These are phyloP conservation scores for Mortierella sp. DNA, from an alignment of 371 early-diverging fungal species.

Conservation along the genomic window DNA sequence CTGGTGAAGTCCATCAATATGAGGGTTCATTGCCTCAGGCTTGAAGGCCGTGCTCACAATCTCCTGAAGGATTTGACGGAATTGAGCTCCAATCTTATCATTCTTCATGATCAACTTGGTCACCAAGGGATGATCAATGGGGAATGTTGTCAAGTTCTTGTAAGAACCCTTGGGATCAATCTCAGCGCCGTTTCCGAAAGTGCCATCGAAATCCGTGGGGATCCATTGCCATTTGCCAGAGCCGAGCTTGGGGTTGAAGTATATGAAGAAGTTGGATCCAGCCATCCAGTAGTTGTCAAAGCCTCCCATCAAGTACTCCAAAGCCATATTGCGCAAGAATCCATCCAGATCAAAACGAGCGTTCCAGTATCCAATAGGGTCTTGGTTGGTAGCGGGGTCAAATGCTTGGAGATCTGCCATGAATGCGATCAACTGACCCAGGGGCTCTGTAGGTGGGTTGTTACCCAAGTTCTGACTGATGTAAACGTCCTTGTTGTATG, in stretches of 20 bases:
- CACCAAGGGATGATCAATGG: conserved; percentile 46
- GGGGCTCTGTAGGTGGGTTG: conserved; percentile 49
- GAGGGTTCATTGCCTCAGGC: conserved; percentile 55
- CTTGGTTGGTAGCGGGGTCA: conserved; percentile 22
- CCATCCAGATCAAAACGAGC: conserved; percentile 48
- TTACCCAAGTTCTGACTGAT: conserved; percentile 54
- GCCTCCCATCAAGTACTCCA: conserved; percentile 61
- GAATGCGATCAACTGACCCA: conserved; percentile 56
- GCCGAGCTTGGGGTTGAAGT: conserved; percentile 45
- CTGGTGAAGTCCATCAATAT: conserved; percentile 54
- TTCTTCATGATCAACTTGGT: conserved; percentile 52
- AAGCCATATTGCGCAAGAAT: conserved; percentile 61
- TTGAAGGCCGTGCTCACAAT: conserved; percentile 67
- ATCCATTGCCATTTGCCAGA: conserved; percentile 53
- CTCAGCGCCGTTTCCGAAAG: conserved; percentile 60
- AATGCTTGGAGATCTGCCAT: conserved; percentile 45
- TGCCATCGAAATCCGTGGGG: conserved; percentile 64
- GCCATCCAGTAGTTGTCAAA: conserved; percentile 61
- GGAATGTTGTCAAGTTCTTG: conserved; percentile 39
- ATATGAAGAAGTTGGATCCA: conserved; percentile 54
- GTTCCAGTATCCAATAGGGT: conserved; percentile 43
- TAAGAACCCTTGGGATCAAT: conserved; percentile 38
- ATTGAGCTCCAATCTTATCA: conserved; percentile 45
- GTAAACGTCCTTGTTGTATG: conserved; percentile 56
- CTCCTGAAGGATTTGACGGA: conserved; percentile 60